phyloP scores from a whole-genome alignment of 805 yeast species.

The Cyberlindnera xylosilytica region DNA sequence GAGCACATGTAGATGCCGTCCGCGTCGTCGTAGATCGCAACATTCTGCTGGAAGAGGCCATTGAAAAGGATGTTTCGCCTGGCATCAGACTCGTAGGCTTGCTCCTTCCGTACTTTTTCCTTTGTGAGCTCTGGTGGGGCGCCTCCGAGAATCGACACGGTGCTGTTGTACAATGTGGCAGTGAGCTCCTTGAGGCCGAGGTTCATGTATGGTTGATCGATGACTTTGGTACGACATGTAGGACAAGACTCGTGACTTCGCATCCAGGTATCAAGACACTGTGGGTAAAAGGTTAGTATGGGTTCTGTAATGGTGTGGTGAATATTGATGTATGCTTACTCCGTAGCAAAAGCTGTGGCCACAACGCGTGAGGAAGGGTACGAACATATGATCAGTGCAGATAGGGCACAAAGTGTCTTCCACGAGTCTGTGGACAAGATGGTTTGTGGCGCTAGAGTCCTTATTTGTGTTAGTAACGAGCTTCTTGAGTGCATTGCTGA shows the following conservation, averaged over 20 bases:
- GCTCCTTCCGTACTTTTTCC: constrained; percentile 28
- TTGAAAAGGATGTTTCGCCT: constrained; percentile 41
- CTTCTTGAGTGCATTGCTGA: neutral
- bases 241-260: constrained; percentile 61
- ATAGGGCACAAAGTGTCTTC: constrained; percentile 48
- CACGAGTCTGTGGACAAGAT: constrained; percentile 21
- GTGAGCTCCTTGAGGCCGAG: constrained; percentile 47
- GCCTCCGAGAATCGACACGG: neutral
- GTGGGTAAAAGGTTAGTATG: constrained; percentile 1
- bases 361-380: constrained; percentile 61
- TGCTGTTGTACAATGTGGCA: constrained; percentile 37
- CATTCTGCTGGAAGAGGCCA: constrained; percentile 41
- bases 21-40: constrained; percentile 51
- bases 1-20: constrained; percentile 78
- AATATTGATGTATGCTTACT: constrained; percentile 5
- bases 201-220: constrained; percentile 50
- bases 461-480: constrained; percentile 8
- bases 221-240: constrained; percentile 52
- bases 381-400: constrained; percentile 66
- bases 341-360: constrained; percentile 76
- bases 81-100: constrained; percentile 39
- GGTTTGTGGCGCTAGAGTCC: constrained; percentile 13
- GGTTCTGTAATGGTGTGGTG: neutral
- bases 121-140: constrained; percentile 23
- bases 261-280: constrained; percentile 62